Percentiles rank a stretch among this genome's conserved stretches.
Evolutionary conservation across 129 eudicot species (phyloP).

Genomic region (Tagetes erecta): DNA sequence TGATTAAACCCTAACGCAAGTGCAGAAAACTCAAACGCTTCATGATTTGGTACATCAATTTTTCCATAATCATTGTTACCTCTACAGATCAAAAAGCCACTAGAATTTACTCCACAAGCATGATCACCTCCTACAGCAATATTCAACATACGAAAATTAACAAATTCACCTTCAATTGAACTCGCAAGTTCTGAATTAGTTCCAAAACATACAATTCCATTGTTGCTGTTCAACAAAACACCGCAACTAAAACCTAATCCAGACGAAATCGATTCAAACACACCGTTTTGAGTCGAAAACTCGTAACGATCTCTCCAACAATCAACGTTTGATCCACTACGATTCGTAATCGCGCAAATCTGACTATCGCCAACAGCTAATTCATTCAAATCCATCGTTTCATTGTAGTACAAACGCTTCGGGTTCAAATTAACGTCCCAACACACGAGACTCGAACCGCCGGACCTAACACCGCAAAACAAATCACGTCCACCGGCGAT

Average conservation of each 20-base stretch:
- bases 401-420: constrained; percentile 59
- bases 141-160: constrained; percentile 44
- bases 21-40: constrained; percentile 41
- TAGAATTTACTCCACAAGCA: constrained; percentile 66
- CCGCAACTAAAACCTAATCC: constrained; percentile 83
- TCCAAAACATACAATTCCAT: constrained; percentile 68
- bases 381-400: constrained; percentile 27
- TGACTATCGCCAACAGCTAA: constrained; percentile 62
- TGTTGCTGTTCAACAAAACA: constrained; percentile 17
- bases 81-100: constrained; percentile 62
- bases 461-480: constrained; percentile 76
- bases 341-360: constrained; percentile 58
- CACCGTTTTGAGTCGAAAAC: constrained; percentile 26
- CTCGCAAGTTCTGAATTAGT: constrained; percentile 25
- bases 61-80: constrained; percentile 51
- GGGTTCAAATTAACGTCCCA: constrained; percentile 59
- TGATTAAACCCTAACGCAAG: constrained; percentile 66
- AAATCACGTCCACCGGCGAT: constrained; percentile 78
- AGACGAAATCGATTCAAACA: constrained; percentile 44
- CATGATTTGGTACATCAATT: constrained; percentile 49
- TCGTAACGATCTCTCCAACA: constrained; percentile 69
- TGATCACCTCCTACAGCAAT: constrained; percentile 64
- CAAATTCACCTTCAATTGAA: constrained; percentile 45
- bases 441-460: constrained; percentile 65
- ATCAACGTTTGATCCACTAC: constrained; percentile 25